phyloP scores from a whole-genome alignment of 257 asterid species.

The Solanum infundibuliforme region DNA sequence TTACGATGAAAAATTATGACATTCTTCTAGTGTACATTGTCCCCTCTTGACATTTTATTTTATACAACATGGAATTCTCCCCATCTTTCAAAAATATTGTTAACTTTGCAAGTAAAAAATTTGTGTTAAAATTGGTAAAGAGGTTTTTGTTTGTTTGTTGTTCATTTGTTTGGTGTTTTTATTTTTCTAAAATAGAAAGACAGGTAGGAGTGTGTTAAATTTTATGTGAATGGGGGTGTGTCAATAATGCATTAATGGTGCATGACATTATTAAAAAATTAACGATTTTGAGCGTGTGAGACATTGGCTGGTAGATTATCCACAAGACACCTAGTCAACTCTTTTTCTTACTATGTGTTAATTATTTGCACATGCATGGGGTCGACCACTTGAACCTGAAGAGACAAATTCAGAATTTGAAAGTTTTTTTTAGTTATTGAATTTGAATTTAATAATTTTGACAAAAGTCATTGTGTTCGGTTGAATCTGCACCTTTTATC shows the following conservation, averaged over 20 bases:
- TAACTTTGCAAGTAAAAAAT: background rate
- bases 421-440: no score
- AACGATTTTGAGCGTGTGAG: constrained; percentile 13
- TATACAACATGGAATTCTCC: constrained; percentile 80
- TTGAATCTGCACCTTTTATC: no score
- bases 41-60: constrained; percentile 81
- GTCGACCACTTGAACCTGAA: background rate
- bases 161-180: background rate
- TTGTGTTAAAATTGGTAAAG: background rate
- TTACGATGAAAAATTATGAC: constrained; percentile 82
- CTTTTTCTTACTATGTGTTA: background rate
- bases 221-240: background rate
- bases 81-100: constrained; percentile 26
- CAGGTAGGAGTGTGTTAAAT: background rate
- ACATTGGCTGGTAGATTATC: constrained; percentile 65
- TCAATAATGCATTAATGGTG: background rate
- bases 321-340: constrained; percentile 71
- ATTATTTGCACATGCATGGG: background rate
- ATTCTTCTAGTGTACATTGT: constrained; percentile 92
- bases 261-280: no score
- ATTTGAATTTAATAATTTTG: no score
- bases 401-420: background rate
- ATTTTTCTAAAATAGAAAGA: background rate
- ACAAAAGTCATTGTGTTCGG: no score
- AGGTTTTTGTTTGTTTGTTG: background rate